Conservation (phyloP, 768 basidiomycete genomes). For the Tulasnella sp. region DNA sequence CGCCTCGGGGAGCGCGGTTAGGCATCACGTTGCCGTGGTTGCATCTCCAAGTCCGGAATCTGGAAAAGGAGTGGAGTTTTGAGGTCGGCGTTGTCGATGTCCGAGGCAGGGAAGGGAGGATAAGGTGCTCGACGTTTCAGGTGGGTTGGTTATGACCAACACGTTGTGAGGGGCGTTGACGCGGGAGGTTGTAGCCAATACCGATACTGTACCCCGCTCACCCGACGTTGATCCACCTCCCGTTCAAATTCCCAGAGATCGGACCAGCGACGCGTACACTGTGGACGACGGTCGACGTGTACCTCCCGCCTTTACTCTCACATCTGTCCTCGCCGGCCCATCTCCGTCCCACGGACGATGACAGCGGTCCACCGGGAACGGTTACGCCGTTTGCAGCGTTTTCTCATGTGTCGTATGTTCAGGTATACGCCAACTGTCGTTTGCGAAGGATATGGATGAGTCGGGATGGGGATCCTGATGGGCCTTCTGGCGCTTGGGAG, state of each 20-base stretch:
- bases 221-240: constrained; percentile 56
- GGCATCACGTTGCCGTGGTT: constrained; percentile 61
- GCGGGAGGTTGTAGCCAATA: not conserved
- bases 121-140: constrained; percentile 73
- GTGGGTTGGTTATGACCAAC: constrained; percentile 28
- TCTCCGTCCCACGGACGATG: constrained; percentile 18
- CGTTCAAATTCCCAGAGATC: constrained; percentile 45
- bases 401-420: constrained; percentile 58
- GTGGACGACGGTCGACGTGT: constrained; percentile 54
- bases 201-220: not conserved
- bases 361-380: not conserved
- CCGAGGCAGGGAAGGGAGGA: constrained; percentile 41
- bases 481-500: constrained; percentile 57
- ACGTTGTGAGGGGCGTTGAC: not conserved
- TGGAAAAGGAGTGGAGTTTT: constrained; percentile 59
- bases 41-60: constrained; percentile 58
- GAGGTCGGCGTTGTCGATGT: constrained; percentile 65
- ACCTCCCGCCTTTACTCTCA: constrained; percentile 46
- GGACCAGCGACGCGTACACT: constrained; percentile 47
- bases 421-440: constrained; percentile 67
- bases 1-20: constrained; percentile 31
- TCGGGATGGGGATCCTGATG: constrained; percentile 30
- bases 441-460: constrained; percentile 67
- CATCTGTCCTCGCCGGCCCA: constrained; percentile 41
- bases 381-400: constrained; percentile 42